Evolutionary conservation across 352 stramenopile genomes (phyloP), one percentile per base, ranked within the genome.

Genomic region (Phytophthora chlamydospora): DNA sequence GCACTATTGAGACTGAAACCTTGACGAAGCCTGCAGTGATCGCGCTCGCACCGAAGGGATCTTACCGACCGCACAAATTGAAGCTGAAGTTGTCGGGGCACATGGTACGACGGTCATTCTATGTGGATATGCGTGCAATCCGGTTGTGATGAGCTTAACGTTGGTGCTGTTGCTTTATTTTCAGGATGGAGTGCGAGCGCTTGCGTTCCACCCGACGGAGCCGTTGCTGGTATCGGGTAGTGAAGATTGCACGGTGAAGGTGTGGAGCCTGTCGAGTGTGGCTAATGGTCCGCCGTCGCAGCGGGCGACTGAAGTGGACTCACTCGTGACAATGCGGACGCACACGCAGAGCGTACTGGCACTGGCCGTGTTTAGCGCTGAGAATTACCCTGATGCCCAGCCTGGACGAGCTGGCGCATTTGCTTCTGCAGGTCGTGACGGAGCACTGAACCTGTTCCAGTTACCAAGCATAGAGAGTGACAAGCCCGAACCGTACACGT

Each of bases 1-100:
- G 68, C 27, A 61, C 44, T 34, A 53, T 66, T 40, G 80, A 89
- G 17, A 46, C 69, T 2, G 38, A 57, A 14, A 87, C 83, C 54
- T 60, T 43, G 19, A 21, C 47, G 2, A 92, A 90, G 57, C 62
- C 71, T 12, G 73, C 55, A 12, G 54, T 74, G 21, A 87, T 88
- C 14, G 50, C 76, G 0, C 58, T 85, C 13, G 81, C 75, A 32
- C 61, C 76, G 3, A 94, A 91, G 51, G 72, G 66, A 6, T 81
- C 85, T 6, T 93, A 89, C 70, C 67, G 81, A 19, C 68, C 88
- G 8, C 71, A 91, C 55, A 96, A 96, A 61, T 79, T 93, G 49
- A 96, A 96, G 71, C 62, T 92, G 24, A 94, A 95, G 65, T 66
- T 96, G 21, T 89, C 81, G 3, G 83, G 85, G 13, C 88, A 96